Base-by-base conservation (phyloP, 2,329 filamentous ascomycete species). In the Metarhizium brunneum region DNA sequence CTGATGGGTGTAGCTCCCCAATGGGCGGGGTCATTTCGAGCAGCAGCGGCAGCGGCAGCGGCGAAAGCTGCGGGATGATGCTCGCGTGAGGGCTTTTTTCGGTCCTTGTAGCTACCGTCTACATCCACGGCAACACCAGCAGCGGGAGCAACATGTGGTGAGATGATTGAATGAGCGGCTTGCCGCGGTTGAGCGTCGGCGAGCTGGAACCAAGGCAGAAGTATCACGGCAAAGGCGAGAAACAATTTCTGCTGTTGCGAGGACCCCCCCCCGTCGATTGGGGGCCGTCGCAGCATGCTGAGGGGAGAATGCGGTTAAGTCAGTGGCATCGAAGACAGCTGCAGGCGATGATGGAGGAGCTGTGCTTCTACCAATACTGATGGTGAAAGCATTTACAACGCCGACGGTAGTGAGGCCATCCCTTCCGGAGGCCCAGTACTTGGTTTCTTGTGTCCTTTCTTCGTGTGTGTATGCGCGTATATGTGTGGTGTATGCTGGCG, bases 181-280 rank as follows among this genome's bases (percentile, higher is more conserved):
- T 79, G 79, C 77, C 84, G 82, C 79, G 83, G 82, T 78, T 82
- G 82, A 79, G 81, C 81, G 64, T 83, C 78, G 73, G 80, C 79
- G 62, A 83, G 71, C 54, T 71, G 70, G 50, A 76, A 64, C 72
- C 76, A 80, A 54, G 82, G 80, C 57, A 86, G 68, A 55, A 85
- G 69, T 56, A 85, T 71, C 59, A 84, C 69, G 63, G 78, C 79
- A 68, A 84, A 75, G 69, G 81, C 79, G 68, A 83, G 66, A 68
- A 79, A 64, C 64, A 74, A 68, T 67, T 71, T 73, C 69, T 77
- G 73, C 58, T 70, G 69, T 32, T 49, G 56, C 60, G 69, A 70
- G 67, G 70, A 67, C 74, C 73, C 71, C 73, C 75, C 73, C 67
- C 75, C 77, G 71, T 80, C 78, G 73, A 79, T 80, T 65, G 78